These are phyloP conservation scores for Antitrichia curtipendula DNA, from an alignment of 225 moss, liverwort and hornwort genomes.

Conservation along the genomic window DNA sequence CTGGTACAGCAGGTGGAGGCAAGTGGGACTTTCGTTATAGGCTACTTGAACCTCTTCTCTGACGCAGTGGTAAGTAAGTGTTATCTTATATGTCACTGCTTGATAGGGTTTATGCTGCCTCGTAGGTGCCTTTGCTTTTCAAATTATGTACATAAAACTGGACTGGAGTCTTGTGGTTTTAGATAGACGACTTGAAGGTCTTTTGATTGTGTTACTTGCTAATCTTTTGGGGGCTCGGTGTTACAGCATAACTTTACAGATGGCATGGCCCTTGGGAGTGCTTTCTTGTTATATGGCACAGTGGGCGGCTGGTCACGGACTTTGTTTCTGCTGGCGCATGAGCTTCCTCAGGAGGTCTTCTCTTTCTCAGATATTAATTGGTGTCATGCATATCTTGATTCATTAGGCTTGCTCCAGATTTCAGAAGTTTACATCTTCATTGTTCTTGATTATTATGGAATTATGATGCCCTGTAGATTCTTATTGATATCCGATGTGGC, in stretches of 20 bases:
- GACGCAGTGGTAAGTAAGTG: conserved; percentile 59
- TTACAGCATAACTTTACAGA: conserved; percentile 88
- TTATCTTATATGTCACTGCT: background rate
- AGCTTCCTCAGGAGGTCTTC: conserved; percentile 79
- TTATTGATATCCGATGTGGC: background rate
- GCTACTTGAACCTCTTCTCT: conserved; percentile 93
- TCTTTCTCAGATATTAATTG: background rate
- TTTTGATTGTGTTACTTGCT: background rate
- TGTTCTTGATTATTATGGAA: background rate
- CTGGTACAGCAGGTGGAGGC: conserved; percentile 4
- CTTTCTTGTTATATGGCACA: conserved; percentile 70
- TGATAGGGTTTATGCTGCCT: background rate
- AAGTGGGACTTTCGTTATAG: conserved; percentile 37
- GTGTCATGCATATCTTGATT: background rate
- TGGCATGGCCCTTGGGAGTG: conserved; percentile 93
- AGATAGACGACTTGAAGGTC: background rate
- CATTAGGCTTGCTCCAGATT: background rate
- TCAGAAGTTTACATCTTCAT: background rate
- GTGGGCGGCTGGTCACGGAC: conserved; percentile 93
- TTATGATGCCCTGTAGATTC: background rate
- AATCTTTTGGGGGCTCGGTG: background rate
- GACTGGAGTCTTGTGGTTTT: background rate
- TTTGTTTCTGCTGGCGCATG: conserved; percentile 87
- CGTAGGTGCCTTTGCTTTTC: background rate
- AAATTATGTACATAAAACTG: background rate